Base-by-base conservation (phyloP, 2,329 filamentous ascomycete genomes). In the Arthrobotrys sphaeroides region DNA sequence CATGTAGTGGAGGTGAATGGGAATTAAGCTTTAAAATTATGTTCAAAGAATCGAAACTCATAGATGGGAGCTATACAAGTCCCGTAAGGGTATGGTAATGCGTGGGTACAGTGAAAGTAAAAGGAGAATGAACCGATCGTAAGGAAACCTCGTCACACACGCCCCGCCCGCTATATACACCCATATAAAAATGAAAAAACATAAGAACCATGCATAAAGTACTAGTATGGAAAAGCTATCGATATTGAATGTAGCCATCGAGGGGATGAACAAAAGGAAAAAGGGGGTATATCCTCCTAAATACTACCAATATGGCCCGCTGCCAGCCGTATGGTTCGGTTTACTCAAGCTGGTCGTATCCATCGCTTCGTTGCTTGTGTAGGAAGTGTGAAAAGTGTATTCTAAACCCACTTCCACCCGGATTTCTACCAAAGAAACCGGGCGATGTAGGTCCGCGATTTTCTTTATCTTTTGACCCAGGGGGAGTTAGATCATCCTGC, bases 381-480 rank as follows among this genome's bases (percentile, higher is more conserved):
- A 75, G 43, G 38, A 75, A 60, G 26, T 75, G 64, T 12, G 72
- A 75, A 60, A 75, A 75, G 20, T 75, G 72, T 38, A 75, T 75
- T 16, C 72, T 51, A 33, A 75, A 75, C 40, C 72, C 72, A 49
- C 57, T 36, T 2, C 64, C 64, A 16, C 36, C 57, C 18, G 64
- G 55, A n/a, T 65, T 75, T 31, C 72, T 53, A 4, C 72, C 72
- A 51, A 75, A 75, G 49, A 75, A 69, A 2, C 72, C 72, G 0
- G 72, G 72, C 0, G 72, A 65, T 0, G 22, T 12, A 3, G 72
- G 72, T 2, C 72, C 57, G 20, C 64, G 53, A 49, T 75, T 75
- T 28, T 68, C 72, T 24, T 75, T 65, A 12, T 75, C 64, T 31
- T 49, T 62, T 38, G 45, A 7, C 9, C 5, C 12, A 9, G 42